Conservation (phyloP, 345 rosid species). For the sweet orange (Citrus sinensis) region DVS_A1.0 CM039165.1:22330001-22330500, state of each 20-base stretch:
- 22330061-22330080: background rate
- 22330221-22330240: background rate
- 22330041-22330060: background rate
- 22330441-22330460: background rate
- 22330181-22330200: background rate
- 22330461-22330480: background rate
- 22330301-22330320: no score
- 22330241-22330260: background rate
- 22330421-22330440: background rate
- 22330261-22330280: background rate
- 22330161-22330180: background rate
- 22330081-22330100: background rate
- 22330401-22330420: background rate
- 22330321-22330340: background rate
- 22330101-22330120: background rate
- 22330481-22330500: background rate
- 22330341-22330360: background rate
- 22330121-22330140: slow-evolving; percentile 3
- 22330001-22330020: background rate
- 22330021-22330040: background rate
- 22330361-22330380: background rate
- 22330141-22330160: background rate
- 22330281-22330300: background rate
- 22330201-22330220: background rate
- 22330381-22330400: background rate